Evolutionary conservation across 2,329 filamentous ascomycete genomes (phyloP).

Genomic region (Alternaria arbusti): DNA sequence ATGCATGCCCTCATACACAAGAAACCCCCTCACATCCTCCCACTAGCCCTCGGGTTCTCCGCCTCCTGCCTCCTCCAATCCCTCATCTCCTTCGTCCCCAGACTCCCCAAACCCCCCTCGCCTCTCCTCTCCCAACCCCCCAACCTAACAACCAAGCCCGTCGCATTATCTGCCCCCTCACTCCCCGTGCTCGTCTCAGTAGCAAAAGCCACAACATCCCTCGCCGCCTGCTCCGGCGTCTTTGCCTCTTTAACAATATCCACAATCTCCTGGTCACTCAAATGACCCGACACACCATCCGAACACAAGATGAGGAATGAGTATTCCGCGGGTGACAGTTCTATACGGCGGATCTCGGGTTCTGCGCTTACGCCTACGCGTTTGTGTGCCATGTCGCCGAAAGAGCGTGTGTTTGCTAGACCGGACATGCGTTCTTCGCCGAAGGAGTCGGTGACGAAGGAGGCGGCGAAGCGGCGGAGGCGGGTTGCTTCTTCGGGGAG

Average conservation of each 20-base stretch:
- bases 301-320: constrained; percentile 87
- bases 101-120: constrained; percentile 85
- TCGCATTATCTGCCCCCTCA: constrained; percentile 65
- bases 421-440: constrained; percentile 95
- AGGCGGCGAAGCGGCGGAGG: constrained; percentile 82
- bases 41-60: constrained; percentile 75
- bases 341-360: constrained; percentile 81
- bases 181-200: constrained; percentile 73
- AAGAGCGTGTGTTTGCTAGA: constrained; percentile 90
- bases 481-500: constrained; percentile 82
- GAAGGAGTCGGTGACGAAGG: constrained; percentile 93
- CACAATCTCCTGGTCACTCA: constrained; percentile 93
- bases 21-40: constrained; percentile 57
- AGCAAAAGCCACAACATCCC: constrained; percentile 81
- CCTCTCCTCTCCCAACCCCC: constrained; percentile 72
- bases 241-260: constrained; percentile 93
- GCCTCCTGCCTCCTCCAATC: constrained; percentile 84
- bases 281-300: constrained; percentile 85
- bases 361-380: constrained; percentile 93
- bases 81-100: constrained; percentile 90
- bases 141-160: constrained; percentile 66
- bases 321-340: constrained; percentile 83
- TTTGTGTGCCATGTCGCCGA: constrained; percentile 91
- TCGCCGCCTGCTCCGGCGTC: constrained; percentile 85
- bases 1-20: too few relatives aligned